A percentile compares a stretch with the other conserved stretches of the same genome.
Evolutionary conservation across 495 filamentous ascomycete genomes (phyloP).

Genomic region (Penicillium manginii): DNA sequence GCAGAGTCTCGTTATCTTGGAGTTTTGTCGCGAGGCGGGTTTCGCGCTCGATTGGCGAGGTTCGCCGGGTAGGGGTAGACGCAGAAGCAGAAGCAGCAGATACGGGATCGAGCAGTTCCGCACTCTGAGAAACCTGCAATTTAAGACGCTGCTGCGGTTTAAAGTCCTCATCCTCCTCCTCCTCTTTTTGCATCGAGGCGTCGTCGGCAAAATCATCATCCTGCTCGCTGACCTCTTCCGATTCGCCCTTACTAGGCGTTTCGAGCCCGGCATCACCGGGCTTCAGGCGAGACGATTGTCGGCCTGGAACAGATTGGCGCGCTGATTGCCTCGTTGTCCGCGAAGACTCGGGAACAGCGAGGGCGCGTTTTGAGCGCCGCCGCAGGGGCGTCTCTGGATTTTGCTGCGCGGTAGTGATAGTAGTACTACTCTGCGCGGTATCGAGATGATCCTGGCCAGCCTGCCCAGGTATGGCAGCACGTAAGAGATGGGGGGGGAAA

Average conservation of each 20-base stretch:
- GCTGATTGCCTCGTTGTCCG: slow-evolving; percentile 44
- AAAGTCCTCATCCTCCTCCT: slow-evolving; percentile 8
- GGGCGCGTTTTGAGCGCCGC: slow-evolving; percentile 24
- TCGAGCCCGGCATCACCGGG: slow-evolving; percentile 25
- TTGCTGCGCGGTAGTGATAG: slow-evolving; percentile 12
- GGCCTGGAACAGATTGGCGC: slow-evolving; percentile 33
- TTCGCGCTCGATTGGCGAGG: background rate
- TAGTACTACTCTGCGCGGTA: slow-evolving; percentile 15
- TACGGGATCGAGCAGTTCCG: too few species aligned
- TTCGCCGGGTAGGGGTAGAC: slow-evolving; percentile 1
- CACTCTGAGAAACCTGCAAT: background rate
- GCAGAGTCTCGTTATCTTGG: background rate
- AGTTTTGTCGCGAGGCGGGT: background rate
- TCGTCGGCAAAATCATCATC: background rate
- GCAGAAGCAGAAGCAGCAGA: too few species aligned
- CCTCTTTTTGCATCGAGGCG: background rate
- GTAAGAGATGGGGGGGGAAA: slow-evolving; percentile 13
- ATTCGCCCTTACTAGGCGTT: slow-evolving; percentile 22
- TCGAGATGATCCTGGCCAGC: slow-evolving; percentile 11
- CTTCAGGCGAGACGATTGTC: slow-evolving; percentile 42
- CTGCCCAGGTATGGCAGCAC: background rate
- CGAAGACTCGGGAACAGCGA: slow-evolving; percentile 42
- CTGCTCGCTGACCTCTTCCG: slow-evolving; percentile 14
- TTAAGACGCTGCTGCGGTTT: slow-evolving; percentile 11
- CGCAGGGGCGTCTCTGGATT: slow-evolving; percentile 26